These are phyloP conservation scores for Actinomucor elegans DNA, from an alignment of 371 early-diverging fungal genomes.

Conservation along the genomic window DNA sequence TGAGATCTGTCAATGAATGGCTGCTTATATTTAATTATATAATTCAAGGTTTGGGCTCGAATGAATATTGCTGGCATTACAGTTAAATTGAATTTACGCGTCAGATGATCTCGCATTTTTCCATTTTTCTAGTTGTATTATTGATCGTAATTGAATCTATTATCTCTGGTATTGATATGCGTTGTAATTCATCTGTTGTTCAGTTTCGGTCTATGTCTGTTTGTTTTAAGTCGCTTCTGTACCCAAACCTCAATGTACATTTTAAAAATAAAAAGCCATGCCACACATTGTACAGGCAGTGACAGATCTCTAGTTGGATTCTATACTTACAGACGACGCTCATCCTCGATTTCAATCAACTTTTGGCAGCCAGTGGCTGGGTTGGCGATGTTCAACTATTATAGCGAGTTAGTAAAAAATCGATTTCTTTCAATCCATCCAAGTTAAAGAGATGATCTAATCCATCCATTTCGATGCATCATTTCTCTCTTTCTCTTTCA, in stretches of 20 bases:
- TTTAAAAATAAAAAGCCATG: no score
- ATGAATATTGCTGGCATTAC: no score
- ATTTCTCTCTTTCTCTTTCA: neutral
- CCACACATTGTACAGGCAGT: neutral
- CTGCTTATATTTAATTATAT: neutral
- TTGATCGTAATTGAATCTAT: neutral
- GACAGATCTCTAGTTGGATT: neutral
- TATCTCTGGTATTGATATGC: neutral
- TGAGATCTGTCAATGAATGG: neutral
- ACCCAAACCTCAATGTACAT: neutral
- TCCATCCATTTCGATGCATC: conserved; percentile 5
- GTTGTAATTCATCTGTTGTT: neutral
- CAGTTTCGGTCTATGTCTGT: neutral
- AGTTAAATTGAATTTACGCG: neutral
- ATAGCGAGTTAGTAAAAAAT: neutral
- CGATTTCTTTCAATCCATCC: neutral
- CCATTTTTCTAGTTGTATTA: neutral
- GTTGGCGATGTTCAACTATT: conserved; percentile 84
- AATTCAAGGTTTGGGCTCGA: no score
- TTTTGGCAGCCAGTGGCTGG: conserved; percentile 98
- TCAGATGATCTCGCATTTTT: neutral
- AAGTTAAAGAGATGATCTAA: neutral
- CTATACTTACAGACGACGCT: conserved; percentile 82
- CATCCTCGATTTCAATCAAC: conserved; percentile 94
- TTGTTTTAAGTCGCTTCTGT: neutral